Evolutionary conservation across 2,329 filamentous ascomycete genomes (phyloP), one percentile per base, ranked within the genome.

Genomic region (Diplocarpon rosae): DNA sequence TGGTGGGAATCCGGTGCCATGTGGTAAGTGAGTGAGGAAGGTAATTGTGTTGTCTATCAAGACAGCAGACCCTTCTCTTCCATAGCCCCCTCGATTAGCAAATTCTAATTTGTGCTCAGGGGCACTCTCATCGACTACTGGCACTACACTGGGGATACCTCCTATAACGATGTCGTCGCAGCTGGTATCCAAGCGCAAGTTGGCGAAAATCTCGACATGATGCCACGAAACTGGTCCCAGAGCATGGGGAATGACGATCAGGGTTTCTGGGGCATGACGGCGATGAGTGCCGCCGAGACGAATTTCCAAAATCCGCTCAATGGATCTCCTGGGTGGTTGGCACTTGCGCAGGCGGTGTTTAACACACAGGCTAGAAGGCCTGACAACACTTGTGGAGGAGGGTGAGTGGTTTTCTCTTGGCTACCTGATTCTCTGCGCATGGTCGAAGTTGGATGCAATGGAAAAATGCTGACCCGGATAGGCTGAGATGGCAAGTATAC

Each of bases 401-500:
- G 87, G 9, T 59, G 39, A 54, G 57, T 56, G 32, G 9, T 36
- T 35, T n/a, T 5, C 30, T 7, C 17, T 24, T 24, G 20, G 20
- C 20, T 24, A 4, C 7, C 20, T 3, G 3, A 24, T 24, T 24
- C 20, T 7, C 20, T 24, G 3, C 20, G 20, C 20, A 7, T 24
- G 20, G 20, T 24, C 7, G 20, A 7, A 24, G 3, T n/a, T 35
- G 16, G 14, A 10, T 12, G 8, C 20, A 1, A 27, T 9, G 13
- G 35, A 27, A 41, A 34, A n/a, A 27, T 38, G 27, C 46, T 56
- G 34, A 59, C 38, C n/a, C 17, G 14, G 35, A 10, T 41, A 61
- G 59, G 17, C 64, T 94, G 52, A 77, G 83, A 51, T 94, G 88
- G 88, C 87, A 94, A 66, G 83, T 93, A 49, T 89, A 82, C 66